Evolutionary conservation across 2,329 filamentous ascomycete genomes (phyloP), one percentile per base, ranked within the genome.

Genomic region (Fusarium devonianum): DNA sequence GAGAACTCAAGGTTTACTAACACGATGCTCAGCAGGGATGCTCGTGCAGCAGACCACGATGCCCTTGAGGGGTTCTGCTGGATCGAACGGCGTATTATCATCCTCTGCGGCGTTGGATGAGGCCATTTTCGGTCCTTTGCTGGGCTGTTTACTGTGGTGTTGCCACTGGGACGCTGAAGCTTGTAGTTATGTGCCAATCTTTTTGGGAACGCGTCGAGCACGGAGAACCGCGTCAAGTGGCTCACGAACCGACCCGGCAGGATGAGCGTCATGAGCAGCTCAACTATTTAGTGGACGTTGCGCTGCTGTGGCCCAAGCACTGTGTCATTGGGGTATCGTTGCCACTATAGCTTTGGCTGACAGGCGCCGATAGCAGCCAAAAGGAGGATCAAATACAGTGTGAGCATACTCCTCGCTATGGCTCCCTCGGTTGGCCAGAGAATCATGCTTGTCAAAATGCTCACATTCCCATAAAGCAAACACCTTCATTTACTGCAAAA

Each of bases 1-100:
- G 30, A 32, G 44, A 43, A 17, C 43, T 32, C 42, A 22, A 56
- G 53, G 76, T 81, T 64, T 77, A 93, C 91, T 71, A 50, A 60
- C 56, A 58, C 90, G 84, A 67, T 88, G 80, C 66, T 96, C 90
- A 48, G 88, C 84, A 44, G 87, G 79, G 60, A 96, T 87, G 63
- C 88, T 92, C 39, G 92, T 96, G 74, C 90, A 96, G 79, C 92
- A 96, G 62, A 96, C 79, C 53, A 94, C 83, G 42, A 90, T 82
- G 62, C 88, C 88, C 56, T 78, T 77, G 61, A 92, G 82, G 41
- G 89, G 87, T 56, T 78, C 77, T 37, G 86, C 78, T 51, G 80
- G 76, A 71, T 87, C 84, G 72, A 81, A 68, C 12, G 66, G 62
- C 40, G 65, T 55, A 10, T 64, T 49, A 32, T 67, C 66, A 22